Evolutionary conservation across 2,329 filamentous ascomycete species (phyloP).

Genomic region (Sporothrix pseudoabietina): DNA sequence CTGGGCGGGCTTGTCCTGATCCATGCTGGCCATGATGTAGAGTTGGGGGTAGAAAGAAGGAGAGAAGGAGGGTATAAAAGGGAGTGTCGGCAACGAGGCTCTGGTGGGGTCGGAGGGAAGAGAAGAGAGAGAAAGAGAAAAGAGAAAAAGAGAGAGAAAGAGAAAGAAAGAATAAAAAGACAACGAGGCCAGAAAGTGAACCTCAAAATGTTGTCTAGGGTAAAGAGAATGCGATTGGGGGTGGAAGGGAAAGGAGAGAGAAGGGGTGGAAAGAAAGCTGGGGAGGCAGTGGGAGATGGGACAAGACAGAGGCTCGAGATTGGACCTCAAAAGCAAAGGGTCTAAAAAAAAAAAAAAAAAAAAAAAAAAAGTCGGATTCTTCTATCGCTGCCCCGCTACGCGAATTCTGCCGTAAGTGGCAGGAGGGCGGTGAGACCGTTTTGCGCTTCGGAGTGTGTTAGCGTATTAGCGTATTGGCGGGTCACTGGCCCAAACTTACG

Average conservation of each 20-base stretch:
- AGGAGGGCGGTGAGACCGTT: conserved; percentile 24
- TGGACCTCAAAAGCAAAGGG: conserved; percentile 1
- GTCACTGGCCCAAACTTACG: not conserved
- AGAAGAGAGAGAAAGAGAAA: conserved; percentile 2
- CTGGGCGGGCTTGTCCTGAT: conserved; percentile 16
- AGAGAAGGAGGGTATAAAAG: not conserved
- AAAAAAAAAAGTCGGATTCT: conserved; percentile 25
- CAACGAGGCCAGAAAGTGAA: not conserved
- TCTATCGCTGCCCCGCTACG: conserved; percentile 19
- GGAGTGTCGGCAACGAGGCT: not conserved
- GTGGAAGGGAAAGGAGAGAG: not conserved
- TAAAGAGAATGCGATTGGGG: not conserved
- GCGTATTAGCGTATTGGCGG: not conserved
- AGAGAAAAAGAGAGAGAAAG: not conserved
- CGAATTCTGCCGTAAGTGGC: conserved; percentile 19
- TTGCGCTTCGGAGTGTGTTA: too few species aligned
- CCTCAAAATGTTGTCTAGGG: conserved; percentile 1
- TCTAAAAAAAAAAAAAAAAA: conserved; percentile 15
- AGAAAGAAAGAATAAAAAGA: not conserved
- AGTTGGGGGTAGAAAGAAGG: not conserved
- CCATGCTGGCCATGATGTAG: conserved; percentile 13
- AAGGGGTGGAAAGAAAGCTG: not conserved
- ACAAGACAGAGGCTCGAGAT: not conserved
- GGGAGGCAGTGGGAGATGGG: conserved; percentile 1
- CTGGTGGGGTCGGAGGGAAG: not conserved